A percentile compares a stretch with the other conserved stretches of the same genome.
These are phyloP conservation scores for Globisporangium mamillatum DNA, from an alignment of 352 stramenopile species.

Conservation along the genomic window DNA sequence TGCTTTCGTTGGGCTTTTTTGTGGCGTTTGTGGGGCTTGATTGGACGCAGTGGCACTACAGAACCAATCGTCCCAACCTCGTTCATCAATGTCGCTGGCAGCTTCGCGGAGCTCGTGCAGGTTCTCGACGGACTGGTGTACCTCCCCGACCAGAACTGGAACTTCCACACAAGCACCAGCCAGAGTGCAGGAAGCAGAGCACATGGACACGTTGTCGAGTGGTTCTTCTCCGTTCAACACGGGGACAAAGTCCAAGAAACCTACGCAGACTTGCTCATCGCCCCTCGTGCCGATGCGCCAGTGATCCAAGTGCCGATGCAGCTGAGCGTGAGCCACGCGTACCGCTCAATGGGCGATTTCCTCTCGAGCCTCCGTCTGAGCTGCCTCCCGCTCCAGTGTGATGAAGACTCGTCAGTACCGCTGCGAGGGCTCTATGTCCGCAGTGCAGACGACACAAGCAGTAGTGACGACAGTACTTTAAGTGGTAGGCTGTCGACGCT, in stretches of 20 bases:
- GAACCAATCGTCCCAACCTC: neutral
- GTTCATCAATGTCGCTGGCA: constrained; percentile 15
- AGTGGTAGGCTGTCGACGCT: constrained; percentile 8
- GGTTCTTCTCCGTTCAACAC: constrained; percentile 39
- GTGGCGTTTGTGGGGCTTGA: no score
- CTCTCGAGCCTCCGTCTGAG: constrained; percentile 36
- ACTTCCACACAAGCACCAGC: constrained; percentile 23
- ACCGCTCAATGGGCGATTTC: constrained; percentile 36
- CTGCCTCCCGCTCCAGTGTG: constrained; percentile 36
- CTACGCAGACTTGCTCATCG: constrained; percentile 34
- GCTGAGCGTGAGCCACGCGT: constrained; percentile 21
- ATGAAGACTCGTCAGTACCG: constrained; percentile 36
- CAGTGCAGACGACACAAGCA: constrained; percentile 10
- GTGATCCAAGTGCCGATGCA: constrained; percentile 37
- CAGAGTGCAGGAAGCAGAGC: neutral
- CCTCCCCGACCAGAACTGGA: constrained; percentile 50
- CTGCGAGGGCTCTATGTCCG: constrained; percentile 41
- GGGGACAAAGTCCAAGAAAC: constrained; percentile 24
- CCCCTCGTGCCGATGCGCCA: constrained; percentile 29
- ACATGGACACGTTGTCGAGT: constrained; percentile 31
- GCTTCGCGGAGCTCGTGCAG: constrained; percentile 18
- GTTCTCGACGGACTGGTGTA: constrained; percentile 31
- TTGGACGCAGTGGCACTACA: no score
- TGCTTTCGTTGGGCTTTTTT: no score
- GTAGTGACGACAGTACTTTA: constrained; percentile 18